Evolutionary conservation across 345 rosid species (phyloP), one percentile per base, ranked within the genome.

Genomic region (Gossypium australe): DNA sequence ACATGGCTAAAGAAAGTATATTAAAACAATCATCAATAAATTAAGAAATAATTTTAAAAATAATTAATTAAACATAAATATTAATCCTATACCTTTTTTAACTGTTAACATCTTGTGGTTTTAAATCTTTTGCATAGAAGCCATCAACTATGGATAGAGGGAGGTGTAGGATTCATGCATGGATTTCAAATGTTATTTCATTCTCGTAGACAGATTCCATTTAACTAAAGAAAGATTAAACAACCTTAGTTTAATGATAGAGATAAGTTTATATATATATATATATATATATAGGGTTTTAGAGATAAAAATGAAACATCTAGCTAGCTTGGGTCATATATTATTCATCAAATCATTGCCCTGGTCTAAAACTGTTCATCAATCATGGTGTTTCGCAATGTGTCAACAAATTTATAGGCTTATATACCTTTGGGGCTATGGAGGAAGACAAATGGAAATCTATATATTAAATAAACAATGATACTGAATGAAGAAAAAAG

Each of bases 371-470:
- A 70, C 48, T 68, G 11, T 29, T 52, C 61, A n/a, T 70, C 3
- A 70, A 52, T 29, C 27, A 70, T 70, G 48, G 61, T 70, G 44
- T 52, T 44, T 69, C 7, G 45, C 45, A 27, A 27, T 25, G 72
- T 68, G 73, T 52, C 45, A 70, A 9, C 4, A 52, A 70, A 70
- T 29, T 29, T 17, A 4, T 52, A 29, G 73, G 47, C 60, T 2
- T 52, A 5, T n/a, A 68, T 68, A 51, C 60, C 45, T 16, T 27
- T 51, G 60, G 51, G 72, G 72, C 60, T 59, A 12, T 59, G 61
- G 67, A 72, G 56, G 67, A 73, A 73, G 76, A 47, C 58, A 60
- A 60, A 60, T 60, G 76, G 45, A 20, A 18, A 71, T 71, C 25
- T 2, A 7, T 57, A 5, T 14, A 65, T 65, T 41, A 43, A 65